Evolutionary conservation across 495 filamentous ascomycete species (phyloP), one percentile per base, ranked within the genome.

Genomic region (Aspergillus incahuasiensis): DNA sequence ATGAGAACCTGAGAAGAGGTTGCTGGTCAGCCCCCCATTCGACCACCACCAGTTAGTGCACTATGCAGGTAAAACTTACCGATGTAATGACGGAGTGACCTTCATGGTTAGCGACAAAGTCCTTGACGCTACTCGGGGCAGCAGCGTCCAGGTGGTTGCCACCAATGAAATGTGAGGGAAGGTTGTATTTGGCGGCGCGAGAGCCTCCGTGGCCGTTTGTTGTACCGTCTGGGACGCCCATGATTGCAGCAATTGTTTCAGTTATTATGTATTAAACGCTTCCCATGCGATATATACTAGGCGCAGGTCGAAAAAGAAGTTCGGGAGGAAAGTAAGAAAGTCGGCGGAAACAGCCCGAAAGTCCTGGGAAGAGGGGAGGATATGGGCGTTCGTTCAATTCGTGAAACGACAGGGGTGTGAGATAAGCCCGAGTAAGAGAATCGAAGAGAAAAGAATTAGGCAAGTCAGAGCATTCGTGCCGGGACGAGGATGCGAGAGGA

Each of bases 51-150:
- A 24, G 12, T 42, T 35, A 18, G 1, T 22, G 39, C 39, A 19
- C 4, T 25, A 13, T 9, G 8, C 43, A 7, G n/a, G 6, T 18
- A 19, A 44, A 24, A 48, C 89, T 79, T 75, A 98, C 94, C 71
- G 90, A 96, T 54, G 88, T 95, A 66, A 99, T 97, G 63, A 97
- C 91, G 15, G 94, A 97, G 78, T 99, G 94, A 54, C 95, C 94
- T 64, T 90, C 88, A 72, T 96, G 80, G 16, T 76, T 74, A 24
- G 90, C 83, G 35, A 99, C 92, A 68, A 97, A 99, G 64, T 99
- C 92, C 79, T 94, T 96, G 22, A 97, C 89, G 60, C 79, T 81
- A 51, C 91, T 85, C 16, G 91, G 78, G 20, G 84, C 65, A 38
- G 94, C 92, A 64, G 83, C 86, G 35, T 83, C 84, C 57, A 99